These are phyloP conservation scores for Agrocybe pediades DNA, from an alignment of 768 basidiomycete genomes.

Conservation along the genomic window DNA sequence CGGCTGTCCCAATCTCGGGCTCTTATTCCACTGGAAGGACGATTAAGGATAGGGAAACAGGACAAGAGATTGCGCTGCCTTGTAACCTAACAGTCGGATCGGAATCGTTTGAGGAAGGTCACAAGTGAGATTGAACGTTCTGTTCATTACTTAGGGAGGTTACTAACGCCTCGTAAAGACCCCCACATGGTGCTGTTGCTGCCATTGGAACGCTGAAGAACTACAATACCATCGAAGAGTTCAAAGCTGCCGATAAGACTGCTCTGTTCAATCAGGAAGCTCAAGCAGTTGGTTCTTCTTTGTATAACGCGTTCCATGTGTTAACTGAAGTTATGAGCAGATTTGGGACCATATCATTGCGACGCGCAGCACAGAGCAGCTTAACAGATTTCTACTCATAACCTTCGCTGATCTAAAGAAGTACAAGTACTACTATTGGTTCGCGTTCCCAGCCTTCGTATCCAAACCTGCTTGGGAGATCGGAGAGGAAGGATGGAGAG, in stretches of 20 bases:
- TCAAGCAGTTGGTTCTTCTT: slow-evolving; percentile 50
- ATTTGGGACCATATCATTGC: slow-evolving; percentile 68
- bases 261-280: slow-evolving; percentile 78
- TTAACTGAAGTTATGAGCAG: slow-evolving; percentile 31
- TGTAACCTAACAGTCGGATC: slow-evolving; percentile 66
- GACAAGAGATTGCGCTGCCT: slow-evolving; percentile 69
- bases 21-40: slow-evolving; percentile 72
- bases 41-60: slow-evolving; percentile 77
- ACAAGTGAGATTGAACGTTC: slow-evolving; percentile 37
- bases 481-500: slow-evolving; percentile 57
- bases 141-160: not conserved
- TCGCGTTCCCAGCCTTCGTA: slow-evolving; percentile 91
- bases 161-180: slow-evolving; percentile 30
- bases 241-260: slow-evolving; percentile 87
- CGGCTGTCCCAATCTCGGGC: slow-evolving; percentile 60
- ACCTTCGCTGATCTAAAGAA: slow-evolving; percentile 98
- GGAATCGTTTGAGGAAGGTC: slow-evolving; percentile 58
- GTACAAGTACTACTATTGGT: slow-evolving; percentile 98
- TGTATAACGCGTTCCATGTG: not conserved
- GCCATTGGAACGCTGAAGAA: slow-evolving; percentile 82
- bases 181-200: slow-evolving; percentile 48
- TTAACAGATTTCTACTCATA: slow-evolving; percentile 85
- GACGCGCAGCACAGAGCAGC: slow-evolving; percentile 51
- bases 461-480: slow-evolving; percentile 92
- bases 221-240: slow-evolving; percentile 97